phyloP scores from a whole-genome alignment of 768 basidiomycete species.

The Panus rudis region DNA sequence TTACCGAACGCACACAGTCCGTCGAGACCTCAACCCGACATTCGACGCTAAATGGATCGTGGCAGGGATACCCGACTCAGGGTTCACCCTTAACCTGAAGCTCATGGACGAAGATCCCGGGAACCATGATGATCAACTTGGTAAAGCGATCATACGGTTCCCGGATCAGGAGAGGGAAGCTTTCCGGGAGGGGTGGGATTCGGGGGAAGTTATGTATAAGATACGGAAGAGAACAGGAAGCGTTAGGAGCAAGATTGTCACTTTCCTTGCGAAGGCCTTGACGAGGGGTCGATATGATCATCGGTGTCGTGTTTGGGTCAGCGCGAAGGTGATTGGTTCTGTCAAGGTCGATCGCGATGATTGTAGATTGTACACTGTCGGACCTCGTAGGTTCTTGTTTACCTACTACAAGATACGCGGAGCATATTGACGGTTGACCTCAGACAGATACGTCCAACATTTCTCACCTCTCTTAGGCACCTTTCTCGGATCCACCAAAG shows the following conservation, averaged over 20 bases:
- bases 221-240: slow-evolving; percentile 27
- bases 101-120: slow-evolving; percentile 23
- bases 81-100: slow-evolving; percentile 16
- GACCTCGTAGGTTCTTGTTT: slow-evolving; percentile 25
- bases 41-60: slow-evolving; percentile 22
- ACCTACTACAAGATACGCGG: background rate
- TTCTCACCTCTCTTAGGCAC: slow-evolving; percentile 37
- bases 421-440: background rate
- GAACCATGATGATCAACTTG: slow-evolving; percentile 19
- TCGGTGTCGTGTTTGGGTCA: slow-evolving; percentile 21
- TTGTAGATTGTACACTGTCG: slow-evolving; percentile 32
- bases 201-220: slow-evolving; percentile 24
- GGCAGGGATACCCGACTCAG: slow-evolving; percentile 17
- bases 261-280: slow-evolving; percentile 21
- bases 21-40: slow-evolving; percentile 17
- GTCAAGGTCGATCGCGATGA: slow-evolving; percentile 22
- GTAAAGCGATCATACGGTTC: slow-evolving; percentile 16
- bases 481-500: slow-evolving; percentile 20
- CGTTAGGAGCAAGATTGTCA: slow-evolving; percentile 19
- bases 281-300: slow-evolving; percentile 22
- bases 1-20: slow-evolving; percentile 20
- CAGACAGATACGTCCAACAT: slow-evolving; percentile 29
- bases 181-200: slow-evolving; percentile 20
- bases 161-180: slow-evolving; percentile 8
- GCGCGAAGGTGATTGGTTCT: slow-evolving; percentile 26